Evolutionary conservation across 306 rosid species (phyloP), one percentile per base, ranked within the genome.

Genomic region (Begonia fuchsioides): DNA sequence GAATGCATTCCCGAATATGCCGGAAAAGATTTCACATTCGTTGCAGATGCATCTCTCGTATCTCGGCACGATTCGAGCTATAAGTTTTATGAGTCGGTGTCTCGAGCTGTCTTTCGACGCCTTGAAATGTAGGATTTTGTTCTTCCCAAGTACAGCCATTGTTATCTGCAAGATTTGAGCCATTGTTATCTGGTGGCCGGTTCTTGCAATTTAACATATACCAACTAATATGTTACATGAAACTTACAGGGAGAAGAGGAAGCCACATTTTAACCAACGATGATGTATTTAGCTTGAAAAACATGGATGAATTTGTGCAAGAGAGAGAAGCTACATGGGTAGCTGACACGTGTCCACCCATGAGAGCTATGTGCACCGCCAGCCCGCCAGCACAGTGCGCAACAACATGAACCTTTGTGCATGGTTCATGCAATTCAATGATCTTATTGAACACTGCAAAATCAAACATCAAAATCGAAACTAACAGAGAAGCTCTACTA

Each of bases 311-410:
- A 47, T 61, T 67, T 45, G 68, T 67, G 53, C 72, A 67, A 11
- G 72, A 67, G 26, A 67, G 47, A 47, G 72, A 67, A 19, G 68
- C 67, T 53, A 67, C 45, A 56, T 20, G 39, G 39, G 59, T 17
- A 39, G 57, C 53, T 45, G 68, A 55, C 49, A 61, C 55, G 47
- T 67, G 56, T 15, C 63, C 68, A 47, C 72, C 72, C 72, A 67
- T 67, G 44, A 67, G 38, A 46, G 72, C 56, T 13, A 67, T 61
- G 50, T 67, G 72, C 10, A 62, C 16, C 55, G 59, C 63, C 53
- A 67, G 47, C 17, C 72, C 72, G 39, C 72, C 72, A 38, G 61
- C 67, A 61, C 72, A 67, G 41, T 67, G 72, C 40, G 72, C 67
- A 16, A 67, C 68, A 18, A 67, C 43, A 47, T 67, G 63, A 38